Percentiles rank a stretch among this genome's conserved stretches.
Conservation (phyloP, 2,329 filamentous ascomycete species). For the Sporothrix humicola region DNA sequence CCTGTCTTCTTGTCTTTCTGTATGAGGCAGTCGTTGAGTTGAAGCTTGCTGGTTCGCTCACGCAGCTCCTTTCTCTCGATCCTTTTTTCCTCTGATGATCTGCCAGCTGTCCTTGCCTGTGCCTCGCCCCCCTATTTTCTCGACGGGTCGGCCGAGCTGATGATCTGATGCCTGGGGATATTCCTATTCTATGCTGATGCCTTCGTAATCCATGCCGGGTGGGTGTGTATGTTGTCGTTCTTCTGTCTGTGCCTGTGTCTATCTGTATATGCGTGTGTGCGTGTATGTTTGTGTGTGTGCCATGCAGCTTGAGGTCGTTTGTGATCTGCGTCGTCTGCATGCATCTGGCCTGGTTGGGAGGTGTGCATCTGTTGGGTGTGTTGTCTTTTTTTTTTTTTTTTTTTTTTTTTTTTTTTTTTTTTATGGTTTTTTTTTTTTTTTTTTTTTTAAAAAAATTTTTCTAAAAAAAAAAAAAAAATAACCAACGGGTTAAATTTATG, state of each 20-base stretch:
- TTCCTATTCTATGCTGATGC: slow-evolving; percentile 21
- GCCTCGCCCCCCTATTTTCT: slow-evolving; percentile 8
- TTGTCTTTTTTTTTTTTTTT: not conserved
- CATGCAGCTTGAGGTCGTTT: not conserved
- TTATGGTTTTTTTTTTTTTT: too few relatives aligned
- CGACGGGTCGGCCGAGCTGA: slow-evolving; percentile 10
- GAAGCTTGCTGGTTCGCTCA: not conserved
- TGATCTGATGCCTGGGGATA: slow-evolving; percentile 14
- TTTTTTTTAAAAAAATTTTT: too few relatives aligned
- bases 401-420: too few relatives aligned
- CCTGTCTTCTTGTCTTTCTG: not conserved
- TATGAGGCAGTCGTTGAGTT: not conserved
- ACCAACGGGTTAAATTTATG: too few relatives aligned
- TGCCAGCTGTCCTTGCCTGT: not conserved
- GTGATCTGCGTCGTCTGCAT: slow-evolving; percentile 12
- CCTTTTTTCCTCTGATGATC: too few relatives aligned
- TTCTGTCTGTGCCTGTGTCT: too few relatives aligned
- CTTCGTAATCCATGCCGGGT: slow-evolving; percentile 13
- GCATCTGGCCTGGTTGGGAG: not conserved
- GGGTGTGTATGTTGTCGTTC: not conserved
- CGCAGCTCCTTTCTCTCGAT: not conserved
- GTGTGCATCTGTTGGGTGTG: not conserved
- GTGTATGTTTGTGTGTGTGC: not conserved
- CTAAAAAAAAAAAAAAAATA: too few relatives aligned
- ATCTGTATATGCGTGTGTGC: not conserved